phyloP scores from a whole-genome alignment of 2,329 filamentous ascomycete species.

The Apiospora malaysiana region DNA sequence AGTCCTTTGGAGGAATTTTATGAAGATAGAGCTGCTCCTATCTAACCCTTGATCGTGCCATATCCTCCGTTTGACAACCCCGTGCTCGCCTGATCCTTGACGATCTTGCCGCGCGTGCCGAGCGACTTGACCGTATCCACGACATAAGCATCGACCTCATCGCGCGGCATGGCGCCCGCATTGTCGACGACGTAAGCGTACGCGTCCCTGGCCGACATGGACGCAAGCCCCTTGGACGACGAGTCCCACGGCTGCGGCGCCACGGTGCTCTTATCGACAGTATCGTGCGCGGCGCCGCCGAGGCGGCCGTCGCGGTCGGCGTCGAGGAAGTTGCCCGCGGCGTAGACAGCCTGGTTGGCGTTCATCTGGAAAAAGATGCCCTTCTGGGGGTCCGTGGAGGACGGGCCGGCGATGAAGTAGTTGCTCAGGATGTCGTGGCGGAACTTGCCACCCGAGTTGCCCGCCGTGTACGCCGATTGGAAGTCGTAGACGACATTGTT shows the following conservation, averaged over 20 bases:
- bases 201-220: conserved; percentile 43
- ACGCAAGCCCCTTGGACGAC: conserved; percentile 29
- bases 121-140: conserved; percentile 32
- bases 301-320: conserved; percentile 28
- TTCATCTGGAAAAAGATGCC: conserved; percentile 49
- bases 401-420: conserved; percentile 51
- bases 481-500: conserved; percentile 55
- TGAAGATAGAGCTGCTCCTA: not conserved
- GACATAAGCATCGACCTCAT: conserved; percentile 36
- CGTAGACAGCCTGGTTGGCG: conserved; percentile 49
- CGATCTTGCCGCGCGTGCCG: conserved; percentile 32
- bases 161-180: conserved; percentile 43
- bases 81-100: conserved; percentile 33
- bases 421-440: conserved; percentile 48
- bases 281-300: conserved; percentile 26
- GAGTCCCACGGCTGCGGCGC: conserved; percentile 30
- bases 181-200: conserved; percentile 42
- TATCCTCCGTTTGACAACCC: conserved; percentile 36
- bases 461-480: conserved; percentile 43
- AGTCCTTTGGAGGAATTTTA: not conserved
- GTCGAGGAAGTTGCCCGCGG: conserved; percentile 49
- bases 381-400: conserved; percentile 40
- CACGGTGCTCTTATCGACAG: conserved; percentile 13
- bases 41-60: conserved; percentile 26
- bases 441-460: conserved; percentile 29